Evolutionary conservation across 768 basidiomycete species (phyloP).

Genomic region (Suillus weaverae): DNA sequence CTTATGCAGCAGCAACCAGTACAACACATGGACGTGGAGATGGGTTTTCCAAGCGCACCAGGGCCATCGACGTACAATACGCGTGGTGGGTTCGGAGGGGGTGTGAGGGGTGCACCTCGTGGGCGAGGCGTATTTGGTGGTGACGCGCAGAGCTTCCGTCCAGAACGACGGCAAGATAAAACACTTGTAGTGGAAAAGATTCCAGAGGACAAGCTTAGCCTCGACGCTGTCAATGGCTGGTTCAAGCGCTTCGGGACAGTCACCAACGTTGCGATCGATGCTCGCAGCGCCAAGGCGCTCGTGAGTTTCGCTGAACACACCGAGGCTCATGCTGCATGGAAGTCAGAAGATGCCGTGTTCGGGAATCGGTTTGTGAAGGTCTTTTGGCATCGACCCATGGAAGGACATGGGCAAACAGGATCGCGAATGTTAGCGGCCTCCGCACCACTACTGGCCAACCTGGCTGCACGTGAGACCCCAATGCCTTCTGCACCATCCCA

Average conservation of each 20-base stretch:
- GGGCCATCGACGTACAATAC: constrained; percentile 17
- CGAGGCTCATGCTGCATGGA: constrained; percentile 89
- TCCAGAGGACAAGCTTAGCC: constrained; percentile 76
- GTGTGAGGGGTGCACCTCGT: constrained; percentile 45
- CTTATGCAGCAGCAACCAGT: constrained; percentile 15
- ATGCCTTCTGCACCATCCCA: constrained; percentile 13
- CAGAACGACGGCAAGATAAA: constrained; percentile 67
- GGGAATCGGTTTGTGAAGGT: constrained; percentile 93
- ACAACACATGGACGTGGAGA: constrained; percentile 35
- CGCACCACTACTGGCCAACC: constrained; percentile 71
- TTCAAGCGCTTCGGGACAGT: constrained; percentile 92
- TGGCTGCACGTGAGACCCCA: constrained; percentile 39
- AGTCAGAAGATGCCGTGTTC: constrained; percentile 92
- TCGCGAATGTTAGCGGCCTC: constrained; percentile 79
- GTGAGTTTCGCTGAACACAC: constrained; percentile 84
- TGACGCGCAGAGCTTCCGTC: constrained; percentile 65
- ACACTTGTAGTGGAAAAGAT: constrained; percentile 95
- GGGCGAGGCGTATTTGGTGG: constrained; percentile 61
- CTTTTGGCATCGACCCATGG: constrained; percentile 94
- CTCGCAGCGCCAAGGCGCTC: constrained; percentile 70
- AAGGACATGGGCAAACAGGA: constrained; percentile 83
- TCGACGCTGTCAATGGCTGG: constrained; percentile 80
- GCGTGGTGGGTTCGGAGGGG: constrained; percentile 34
- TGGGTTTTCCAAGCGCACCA: constrained; percentile 33
- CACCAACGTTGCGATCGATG: constrained; percentile 88